Conservation (phyloP, 2,329 filamentous ascomycete genomes). For the Neurospora sp. region DNA sequence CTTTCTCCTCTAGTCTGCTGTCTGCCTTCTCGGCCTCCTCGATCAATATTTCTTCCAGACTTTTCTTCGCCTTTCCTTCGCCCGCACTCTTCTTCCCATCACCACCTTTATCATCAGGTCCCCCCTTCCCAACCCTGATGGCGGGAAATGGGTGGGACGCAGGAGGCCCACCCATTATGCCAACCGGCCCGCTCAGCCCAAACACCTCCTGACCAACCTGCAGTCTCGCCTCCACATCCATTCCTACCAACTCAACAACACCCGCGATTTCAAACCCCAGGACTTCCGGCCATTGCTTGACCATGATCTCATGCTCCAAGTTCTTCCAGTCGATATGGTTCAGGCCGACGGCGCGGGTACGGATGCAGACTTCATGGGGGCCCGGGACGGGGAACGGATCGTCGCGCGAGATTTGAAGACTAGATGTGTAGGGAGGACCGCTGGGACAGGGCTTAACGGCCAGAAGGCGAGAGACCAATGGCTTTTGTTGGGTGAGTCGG, state of each 20-base stretch:
- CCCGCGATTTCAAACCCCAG: constrained; percentile 26
- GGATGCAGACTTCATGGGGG: constrained; percentile 22
- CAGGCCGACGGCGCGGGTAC: constrained; percentile 22
- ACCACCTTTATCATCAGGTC: neutral
- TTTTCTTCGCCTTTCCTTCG: neutral
- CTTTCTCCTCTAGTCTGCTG: neutral
- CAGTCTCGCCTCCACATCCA: constrained; percentile 18
- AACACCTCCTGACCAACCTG: constrained; percentile 23
- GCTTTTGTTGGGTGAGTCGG: neutral
- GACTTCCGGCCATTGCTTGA: constrained; percentile 23
- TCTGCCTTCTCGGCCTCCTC: neutral
- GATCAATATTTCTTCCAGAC: neutral
- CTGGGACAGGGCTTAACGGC: neutral
- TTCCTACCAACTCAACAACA: constrained; percentile 23
- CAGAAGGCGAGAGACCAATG: neutral
- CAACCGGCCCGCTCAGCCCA: neutral
- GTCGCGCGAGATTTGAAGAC: neutral
- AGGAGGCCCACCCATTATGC: neutral
- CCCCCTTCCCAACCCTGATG: neutral
- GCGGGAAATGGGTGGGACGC: too few species aligned
- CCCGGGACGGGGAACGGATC: constrained; percentile 14
- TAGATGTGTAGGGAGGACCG: neutral
- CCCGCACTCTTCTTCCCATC: neutral
- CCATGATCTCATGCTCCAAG: constrained; percentile 19
- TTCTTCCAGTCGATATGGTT: constrained; percentile 27